These are phyloP conservation scores for Obba rivulosa DNA, from an alignment of 768 basidiomycete species.

Conservation along the genomic window DNA sequence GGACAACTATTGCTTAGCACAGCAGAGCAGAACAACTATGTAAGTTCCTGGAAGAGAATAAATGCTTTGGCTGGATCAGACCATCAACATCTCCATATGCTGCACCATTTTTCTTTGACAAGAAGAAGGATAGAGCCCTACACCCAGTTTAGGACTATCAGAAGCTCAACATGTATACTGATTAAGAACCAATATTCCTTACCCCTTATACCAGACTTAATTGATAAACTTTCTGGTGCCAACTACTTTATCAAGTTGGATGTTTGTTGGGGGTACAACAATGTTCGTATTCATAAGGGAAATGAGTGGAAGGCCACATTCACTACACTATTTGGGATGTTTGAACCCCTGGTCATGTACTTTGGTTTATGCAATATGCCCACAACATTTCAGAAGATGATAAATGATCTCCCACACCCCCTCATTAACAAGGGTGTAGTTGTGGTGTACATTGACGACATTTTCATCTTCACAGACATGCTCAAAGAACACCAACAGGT, in stretches of 20 bases:
- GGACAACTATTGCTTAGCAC: too few species aligned
- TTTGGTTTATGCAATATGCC: slow-evolving; percentile 31
- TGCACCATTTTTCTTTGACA: slow-evolving; percentile 26
- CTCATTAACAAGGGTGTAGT: slow-evolving; percentile 30
- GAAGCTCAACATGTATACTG: slow-evolving; percentile 27
- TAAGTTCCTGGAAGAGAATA: slow-evolving; percentile 19
- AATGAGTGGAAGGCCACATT: slow-evolving; percentile 30
- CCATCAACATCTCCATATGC: slow-evolving; percentile 17
- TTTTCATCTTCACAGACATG: slow-evolving; percentile 17
- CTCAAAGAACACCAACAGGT: slow-evolving; percentile 8
- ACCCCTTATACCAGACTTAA: slow-evolving; percentile 26
- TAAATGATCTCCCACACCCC: slow-evolving; percentile 28
- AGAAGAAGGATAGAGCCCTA: slow-evolving; percentile 24
- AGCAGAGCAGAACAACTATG: slow-evolving; percentile 10
- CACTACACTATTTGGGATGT: slow-evolving; percentile 28
- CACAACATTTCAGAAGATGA: slow-evolving; percentile 31
- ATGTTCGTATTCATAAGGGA: slow-evolving; percentile 11
- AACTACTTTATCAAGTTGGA: slow-evolving; percentile 26
- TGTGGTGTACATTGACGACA: slow-evolving; percentile 41
- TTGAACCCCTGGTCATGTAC: slow-evolving; percentile 37
- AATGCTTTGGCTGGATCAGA: slow-evolving; percentile 14
- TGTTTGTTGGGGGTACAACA: slow-evolving; percentile 29
- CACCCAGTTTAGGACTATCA: slow-evolving; percentile 22
- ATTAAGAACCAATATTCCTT: slow-evolving; percentile 29
- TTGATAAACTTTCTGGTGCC: slow-evolving; percentile 17